phyloP scores from a whole-genome alignment of 805 yeast species.

The Wickerhamiella azymoides region DNA sequence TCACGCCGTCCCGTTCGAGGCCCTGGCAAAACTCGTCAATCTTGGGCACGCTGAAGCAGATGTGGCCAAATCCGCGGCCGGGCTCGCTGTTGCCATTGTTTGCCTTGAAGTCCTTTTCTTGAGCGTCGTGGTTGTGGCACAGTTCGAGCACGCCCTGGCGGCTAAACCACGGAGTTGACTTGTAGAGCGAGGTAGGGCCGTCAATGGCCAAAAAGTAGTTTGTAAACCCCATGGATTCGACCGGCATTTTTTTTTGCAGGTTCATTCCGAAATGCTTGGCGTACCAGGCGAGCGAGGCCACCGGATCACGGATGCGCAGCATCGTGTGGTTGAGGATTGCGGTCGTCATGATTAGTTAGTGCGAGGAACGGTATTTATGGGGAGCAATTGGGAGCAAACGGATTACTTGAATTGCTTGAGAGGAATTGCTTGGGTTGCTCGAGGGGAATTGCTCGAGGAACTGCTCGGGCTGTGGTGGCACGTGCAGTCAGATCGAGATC shows the following conservation, averaged over 20 bases:
- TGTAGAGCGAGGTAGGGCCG: slow-evolving; percentile 28
- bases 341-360: neutral
- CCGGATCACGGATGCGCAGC: slow-evolving; percentile 72
- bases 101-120: slow-evolving; percentile 38
- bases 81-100: slow-evolving; percentile 80
- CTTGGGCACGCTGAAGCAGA: slow-evolving; percentile 76
- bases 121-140: slow-evolving; percentile 62
- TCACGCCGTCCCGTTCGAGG: slow-evolving; percentile 48
- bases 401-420: too few relatives aligned
- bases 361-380: too few relatives aligned
- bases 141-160: slow-evolving; percentile 67
- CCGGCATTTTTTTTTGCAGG: slow-evolving; percentile 37
- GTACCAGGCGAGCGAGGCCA: slow-evolving; percentile 59
- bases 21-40: slow-evolving; percentile 45
- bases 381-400: too few relatives aligned
- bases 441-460: too few relatives aligned
- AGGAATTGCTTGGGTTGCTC: too few relatives aligned
- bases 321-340: slow-evolving; percentile 28
- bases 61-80: slow-evolving; percentile 85
- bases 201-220: slow-evolving; percentile 56
- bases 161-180: slow-evolving; percentile 26
- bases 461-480: too few relatives aligned
- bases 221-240: slow-evolving; percentile 44
- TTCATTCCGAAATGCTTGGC: slow-evolving; percentile 60
- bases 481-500: too few relatives aligned